Base-by-base conservation (phyloP, 2,329 filamentous ascomycete genomes). In the Aspergillus hiratsukae region DNA sequence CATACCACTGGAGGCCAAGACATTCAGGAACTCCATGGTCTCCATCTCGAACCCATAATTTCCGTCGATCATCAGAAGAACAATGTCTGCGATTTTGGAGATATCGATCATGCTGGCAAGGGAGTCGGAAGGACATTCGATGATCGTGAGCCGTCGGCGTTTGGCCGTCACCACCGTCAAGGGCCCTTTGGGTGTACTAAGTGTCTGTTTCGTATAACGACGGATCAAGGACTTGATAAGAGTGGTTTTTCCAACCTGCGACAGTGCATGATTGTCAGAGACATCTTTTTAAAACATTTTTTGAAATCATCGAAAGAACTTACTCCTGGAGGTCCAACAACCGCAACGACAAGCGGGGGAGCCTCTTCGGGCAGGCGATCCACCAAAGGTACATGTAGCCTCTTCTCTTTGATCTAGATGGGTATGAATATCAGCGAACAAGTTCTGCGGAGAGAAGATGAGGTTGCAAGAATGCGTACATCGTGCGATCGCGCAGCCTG, bases 31-130 rank as follows among this genome's bases (percentile, higher is more conserved):
- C 76, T 99, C 94, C 94, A 99, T 99, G 0, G 94, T 99, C 81
- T 99, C 94, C 94, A 99, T 99, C 77, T 99, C 94, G 70, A 99
- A 99, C 14, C 94, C 95, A 69, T 89, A 99, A 76, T 97, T 97
- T 55, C 94, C 95, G 71, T 99, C 94, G 66, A 99, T 99, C 90
- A 99, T 94, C 55, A 99, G 83, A 51, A 99, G 81, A 5, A 97
- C 90, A 67, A 99, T 97, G 72, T 99, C 94, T 19, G 95, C 94
- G 46, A 99, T 90, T 76, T 99, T 99, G 58, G 94, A 90, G 55
- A 97, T 83, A 74, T 99, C 94, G 62, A 99, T 92, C 90, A 97
- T 97, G 63, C 90, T 89, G 60, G 95, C 92, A 53, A 99, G 84
- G 66, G 94, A 91, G 70, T 97, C 84, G 60, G 83, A 93, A n/a